Conservation (phyloP, 306 rosid genomes). For the Abrus precatorius region DNA sequence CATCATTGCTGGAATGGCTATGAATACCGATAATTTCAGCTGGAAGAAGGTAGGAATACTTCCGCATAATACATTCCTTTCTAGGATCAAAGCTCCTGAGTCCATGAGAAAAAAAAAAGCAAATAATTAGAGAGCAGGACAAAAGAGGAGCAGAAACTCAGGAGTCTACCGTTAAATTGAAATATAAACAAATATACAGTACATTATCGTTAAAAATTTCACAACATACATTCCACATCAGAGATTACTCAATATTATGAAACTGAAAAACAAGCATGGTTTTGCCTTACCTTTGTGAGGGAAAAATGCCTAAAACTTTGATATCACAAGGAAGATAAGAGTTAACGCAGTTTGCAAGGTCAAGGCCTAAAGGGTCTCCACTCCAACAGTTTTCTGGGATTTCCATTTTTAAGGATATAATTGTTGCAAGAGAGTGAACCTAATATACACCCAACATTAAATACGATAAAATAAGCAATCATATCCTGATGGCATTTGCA, state of each 20-base stretch:
- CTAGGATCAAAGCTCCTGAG: slow-evolving; percentile 91
- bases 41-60: slow-evolving; percentile 86
- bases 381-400: slow-evolving; percentile 79
- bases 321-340: slow-evolving; percentile 75
- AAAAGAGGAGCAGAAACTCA: slow-evolving; percentile 25
- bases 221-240: not conserved
- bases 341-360: slow-evolving; percentile 71
- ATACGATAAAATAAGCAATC: slow-evolving; percentile 25
- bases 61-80: slow-evolving; percentile 79
- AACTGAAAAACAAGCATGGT: slow-evolving; percentile 24
- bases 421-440: slow-evolving; percentile 93
- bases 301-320: slow-evolving; percentile 79
- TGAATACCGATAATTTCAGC: slow-evolving; percentile 84
- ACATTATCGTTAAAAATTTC: slow-evolving; percentile 1
- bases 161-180: slow-evolving; percentile 24
- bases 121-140: slow-evolving; percentile 18
- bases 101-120: slow-evolving; percentile 19
- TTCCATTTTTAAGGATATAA: slow-evolving; percentile 92
- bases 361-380: slow-evolving; percentile 76
- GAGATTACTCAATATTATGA: not conserved
- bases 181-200: not conserved
- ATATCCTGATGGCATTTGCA: not conserved
- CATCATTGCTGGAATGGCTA: slow-evolving; percentile 60
- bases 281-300: slow-evolving; percentile 76
- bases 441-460: slow-evolving; percentile 43